These are phyloP conservation scores for Ganoderma sp. DNA, from an alignment of 1,284 basidiomycete species.

Conservation along the genomic window DNA sequence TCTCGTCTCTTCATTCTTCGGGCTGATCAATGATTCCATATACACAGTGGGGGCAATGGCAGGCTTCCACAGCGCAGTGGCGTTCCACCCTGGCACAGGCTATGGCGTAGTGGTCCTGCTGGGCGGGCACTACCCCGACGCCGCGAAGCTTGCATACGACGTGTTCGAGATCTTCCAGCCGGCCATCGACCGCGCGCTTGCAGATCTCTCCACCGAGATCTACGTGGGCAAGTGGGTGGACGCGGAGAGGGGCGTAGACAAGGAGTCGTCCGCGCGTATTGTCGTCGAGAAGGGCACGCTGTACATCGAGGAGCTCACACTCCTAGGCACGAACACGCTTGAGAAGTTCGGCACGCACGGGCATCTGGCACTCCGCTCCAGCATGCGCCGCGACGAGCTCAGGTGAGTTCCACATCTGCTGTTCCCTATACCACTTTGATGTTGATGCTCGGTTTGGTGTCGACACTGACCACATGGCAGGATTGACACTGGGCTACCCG, in stretches of 20 bases:
- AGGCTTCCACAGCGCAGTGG: slow-evolving; percentile 52
- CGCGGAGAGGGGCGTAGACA: slow-evolving; percentile 13
- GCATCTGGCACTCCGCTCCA: slow-evolving; percentile 44
- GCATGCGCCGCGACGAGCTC: slow-evolving; percentile 47
- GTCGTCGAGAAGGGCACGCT: slow-evolving; percentile 42
- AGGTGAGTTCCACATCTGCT: slow-evolving; percentile 35
- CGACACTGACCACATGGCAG: slow-evolving; percentile 6
- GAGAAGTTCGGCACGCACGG: slow-evolving; percentile 33
- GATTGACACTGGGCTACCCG: slow-evolving; percentile 34
- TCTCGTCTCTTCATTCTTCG: too few relatives aligned
- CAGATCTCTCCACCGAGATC: slow-evolving; percentile 37
- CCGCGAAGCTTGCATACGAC: slow-evolving; percentile 45
- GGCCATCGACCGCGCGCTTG: slow-evolving; percentile 45
- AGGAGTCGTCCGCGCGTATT: slow-evolving; percentile 36
- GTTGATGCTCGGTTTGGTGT: too few relatives aligned
- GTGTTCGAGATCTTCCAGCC: slow-evolving; percentile 48
- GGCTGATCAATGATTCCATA: too few relatives aligned
- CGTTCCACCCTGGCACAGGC: slow-evolving; percentile 50
- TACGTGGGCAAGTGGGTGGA: slow-evolving; percentile 47
- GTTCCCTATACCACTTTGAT: too few relatives aligned
- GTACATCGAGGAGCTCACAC: slow-evolving; percentile 40
- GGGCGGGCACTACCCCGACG: slow-evolving; percentile 49
- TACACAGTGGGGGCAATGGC: slow-evolving; percentile 52
- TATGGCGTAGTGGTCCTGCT: slow-evolving; percentile 55
- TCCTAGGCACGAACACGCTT: slow-evolving; percentile 44